A percentile compares a stretch with the other conserved stretches of the same genome.
phyloP scores from a whole-genome alignment of 208 protist species.

The Strigomonas culicis region DNA sequence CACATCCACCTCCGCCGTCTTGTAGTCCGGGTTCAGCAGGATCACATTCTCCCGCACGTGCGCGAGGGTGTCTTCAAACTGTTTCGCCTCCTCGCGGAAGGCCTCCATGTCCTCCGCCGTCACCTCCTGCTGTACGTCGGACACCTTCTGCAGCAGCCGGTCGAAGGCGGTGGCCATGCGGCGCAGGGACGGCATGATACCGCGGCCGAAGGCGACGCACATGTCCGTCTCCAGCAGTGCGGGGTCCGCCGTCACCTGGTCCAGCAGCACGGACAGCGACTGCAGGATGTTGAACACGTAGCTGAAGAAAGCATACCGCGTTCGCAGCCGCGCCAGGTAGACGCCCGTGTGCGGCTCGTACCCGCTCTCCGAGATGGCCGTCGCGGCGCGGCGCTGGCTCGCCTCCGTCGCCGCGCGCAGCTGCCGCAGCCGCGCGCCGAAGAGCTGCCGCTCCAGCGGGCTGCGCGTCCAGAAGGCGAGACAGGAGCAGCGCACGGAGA shows the following conservation, averaged over 20 bases:
- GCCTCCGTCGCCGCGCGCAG: slow-evolving; percentile 49
- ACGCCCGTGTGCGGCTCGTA: slow-evolving; percentile 80
- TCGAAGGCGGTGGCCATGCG: slow-evolving; percentile 74
- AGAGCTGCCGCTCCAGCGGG: slow-evolving; percentile 67
- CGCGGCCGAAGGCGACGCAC: slow-evolving; percentile 57
- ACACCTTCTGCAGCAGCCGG: slow-evolving; percentile 65
- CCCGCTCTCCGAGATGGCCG: slow-evolving; percentile 50
- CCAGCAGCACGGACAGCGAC: slow-evolving; percentile 75
- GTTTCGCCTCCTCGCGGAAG: slow-evolving; percentile 42
- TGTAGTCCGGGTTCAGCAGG: slow-evolving; percentile 80
- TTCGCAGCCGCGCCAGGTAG: slow-evolving; percentile 50
- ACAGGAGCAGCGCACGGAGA: slow-evolving; percentile 71
- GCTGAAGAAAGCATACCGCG: slow-evolving; percentile 53
- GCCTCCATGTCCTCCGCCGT: slow-evolving; percentile 46
- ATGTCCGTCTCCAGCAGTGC: slow-evolving; percentile 60
- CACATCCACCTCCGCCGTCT: slow-evolving; percentile 74
- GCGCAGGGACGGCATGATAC: slow-evolving; percentile 44
- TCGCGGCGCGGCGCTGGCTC: slow-evolving; percentile 40
- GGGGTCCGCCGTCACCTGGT: slow-evolving; percentile 61
- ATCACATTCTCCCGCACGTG: slow-evolving; percentile 71
- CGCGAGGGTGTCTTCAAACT: slow-evolving; percentile 70
- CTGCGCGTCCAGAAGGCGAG: slow-evolving; percentile 69
- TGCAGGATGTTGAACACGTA: slow-evolving; percentile 53
- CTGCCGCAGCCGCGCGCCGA: slow-evolving; percentile 72
- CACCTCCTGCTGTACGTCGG: slow-evolving; percentile 49